These are phyloP conservation scores for Sporothrix curviconia DNA, from an alignment of 2,329 filamentous ascomycete genomes.

Conservation along the genomic window DNA sequence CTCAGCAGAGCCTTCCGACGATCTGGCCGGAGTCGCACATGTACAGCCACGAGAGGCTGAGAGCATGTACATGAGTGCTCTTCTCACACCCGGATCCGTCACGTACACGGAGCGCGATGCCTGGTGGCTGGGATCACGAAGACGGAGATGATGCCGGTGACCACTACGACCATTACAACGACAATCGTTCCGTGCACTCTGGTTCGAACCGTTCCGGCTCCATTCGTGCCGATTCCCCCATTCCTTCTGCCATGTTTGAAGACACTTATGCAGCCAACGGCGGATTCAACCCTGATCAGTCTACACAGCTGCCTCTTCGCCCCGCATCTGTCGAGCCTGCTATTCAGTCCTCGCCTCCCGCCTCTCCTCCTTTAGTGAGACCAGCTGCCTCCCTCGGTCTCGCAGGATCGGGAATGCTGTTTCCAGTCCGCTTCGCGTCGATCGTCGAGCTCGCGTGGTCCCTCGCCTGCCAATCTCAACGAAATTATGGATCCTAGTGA, in stretches of 20 bases:
- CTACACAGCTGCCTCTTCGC: neutral
- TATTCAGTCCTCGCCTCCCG: too few relatives aligned
- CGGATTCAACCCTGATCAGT: neutral
- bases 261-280: neutral
- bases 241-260: neutral
- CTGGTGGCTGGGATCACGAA: conserved; percentile 43
- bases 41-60: conserved; percentile 76
- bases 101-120: conserved; percentile 35
- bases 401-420: neutral
- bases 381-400: neutral
- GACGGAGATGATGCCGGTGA: neutral
- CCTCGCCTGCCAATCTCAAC: neutral
- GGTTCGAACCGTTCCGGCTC: neutral
- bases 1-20: conserved; percentile 34
- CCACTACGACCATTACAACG: neutral
- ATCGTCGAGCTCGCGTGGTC: neutral
- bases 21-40: conserved; percentile 59
- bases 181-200: neutral
- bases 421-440: neutral
- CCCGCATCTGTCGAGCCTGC: neutral
- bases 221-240: neutral
- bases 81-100: conserved; percentile 44
- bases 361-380: too few relatives aligned
- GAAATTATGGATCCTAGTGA: neutral
- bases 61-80: conserved; percentile 80